Evolutionary conservation across 1,139 yeast genomes (phyloP), one percentile per base, ranked within the genome.

Genomic region (Pichia sp.): DNA sequence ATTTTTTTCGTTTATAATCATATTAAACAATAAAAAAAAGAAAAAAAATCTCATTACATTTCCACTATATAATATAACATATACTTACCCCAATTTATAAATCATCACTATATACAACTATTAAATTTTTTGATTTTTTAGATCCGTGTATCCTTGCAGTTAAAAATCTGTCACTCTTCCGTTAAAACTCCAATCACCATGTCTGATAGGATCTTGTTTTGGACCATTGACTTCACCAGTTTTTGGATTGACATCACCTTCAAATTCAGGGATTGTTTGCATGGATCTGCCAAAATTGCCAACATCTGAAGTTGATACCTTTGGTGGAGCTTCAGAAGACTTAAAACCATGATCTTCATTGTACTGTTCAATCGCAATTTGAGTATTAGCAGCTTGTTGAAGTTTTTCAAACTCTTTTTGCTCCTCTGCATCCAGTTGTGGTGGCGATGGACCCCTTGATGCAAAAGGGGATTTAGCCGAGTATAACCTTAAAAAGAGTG

Each of bases 221-320:
- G 99, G 99, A 0, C 98, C 99, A 35, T 96, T 96, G 30, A 82
- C 71, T 65, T 94, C 99, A 2, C 98, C 98, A 1, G 97, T 90
- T 48, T 72, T 74, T 0, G 99, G 99, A 59, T 92, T 92, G 31
- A 75, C 80, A 50, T 90, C 92, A 1, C 99, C 99, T 64, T 90
- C 97, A 59, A 92, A 92, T 57, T 94, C 99, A 0, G 96, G 96
- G 45, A 87, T 82, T 4, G 89, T 83, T 63, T 82, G 80, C 62
- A 82, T 74, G 54, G 73, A 78, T 51, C 80, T 84, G 28, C 86
- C 82, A 54, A 82, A 75, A 9, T 75, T 70, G 3, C 86, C 87
- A 39, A 80, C 74, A 52, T 80, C 87, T 4, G 52, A 46, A 6
- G 45, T 25, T 2, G 41, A 3, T 25, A 64, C 66, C 34, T 79